Evolutionary conservation across 2,329 filamentous ascomycete genomes (phyloP).

Genomic region (Ophiosphaerella korrae): DNA sequence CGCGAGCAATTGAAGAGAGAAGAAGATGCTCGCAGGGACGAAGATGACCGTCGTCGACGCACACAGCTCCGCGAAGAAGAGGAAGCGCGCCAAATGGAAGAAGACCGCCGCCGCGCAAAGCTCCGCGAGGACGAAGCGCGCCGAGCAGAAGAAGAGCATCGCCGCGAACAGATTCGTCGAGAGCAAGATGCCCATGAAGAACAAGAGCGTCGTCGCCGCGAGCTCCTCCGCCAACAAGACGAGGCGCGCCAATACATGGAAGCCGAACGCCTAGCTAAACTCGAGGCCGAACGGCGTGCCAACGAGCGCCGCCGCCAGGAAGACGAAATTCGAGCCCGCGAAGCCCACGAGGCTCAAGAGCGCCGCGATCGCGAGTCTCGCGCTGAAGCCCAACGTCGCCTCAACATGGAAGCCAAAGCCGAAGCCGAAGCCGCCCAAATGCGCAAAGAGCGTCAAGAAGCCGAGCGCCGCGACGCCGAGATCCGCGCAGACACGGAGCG

Average conservation of each 20-base stretch:
- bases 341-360: conserved; percentile 35
- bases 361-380: conserved; percentile 32
- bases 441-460: conserved; percentile 29
- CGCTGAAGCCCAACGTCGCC: conserved; percentile 34
- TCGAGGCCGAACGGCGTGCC: conserved; percentile 33
- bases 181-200: conserved; percentile 27
- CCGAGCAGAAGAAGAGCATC: conserved; percentile 23
- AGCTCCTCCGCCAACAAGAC: conserved; percentile 36
- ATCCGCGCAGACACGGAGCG: conserved; percentile 32
- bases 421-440: conserved; percentile 32
- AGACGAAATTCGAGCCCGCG: conserved; percentile 31
- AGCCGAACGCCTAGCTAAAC: conserved; percentile 32
- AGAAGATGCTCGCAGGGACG: conserved; percentile 30
- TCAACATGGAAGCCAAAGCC: conserved; percentile 27
- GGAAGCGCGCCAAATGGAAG: conserved; percentile 20
- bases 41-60: conserved; percentile 29
- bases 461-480: conserved; percentile 39
- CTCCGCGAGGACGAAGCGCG: conserved; percentile 21
- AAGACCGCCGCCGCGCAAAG: conserved; percentile 29
- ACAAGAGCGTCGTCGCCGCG: conserved; percentile 23
- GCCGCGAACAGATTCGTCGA: conserved; percentile 25
- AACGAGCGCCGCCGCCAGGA: conserved; percentile 32
- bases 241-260: conserved; percentile 36
- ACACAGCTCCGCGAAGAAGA: conserved; percentile 15
- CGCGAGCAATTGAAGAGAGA: conserved; percentile 26